Evolutionary conservation across 1,284 basidiomycete species (phyloP).

Genomic region (Violaceomyces palustris): DNA sequence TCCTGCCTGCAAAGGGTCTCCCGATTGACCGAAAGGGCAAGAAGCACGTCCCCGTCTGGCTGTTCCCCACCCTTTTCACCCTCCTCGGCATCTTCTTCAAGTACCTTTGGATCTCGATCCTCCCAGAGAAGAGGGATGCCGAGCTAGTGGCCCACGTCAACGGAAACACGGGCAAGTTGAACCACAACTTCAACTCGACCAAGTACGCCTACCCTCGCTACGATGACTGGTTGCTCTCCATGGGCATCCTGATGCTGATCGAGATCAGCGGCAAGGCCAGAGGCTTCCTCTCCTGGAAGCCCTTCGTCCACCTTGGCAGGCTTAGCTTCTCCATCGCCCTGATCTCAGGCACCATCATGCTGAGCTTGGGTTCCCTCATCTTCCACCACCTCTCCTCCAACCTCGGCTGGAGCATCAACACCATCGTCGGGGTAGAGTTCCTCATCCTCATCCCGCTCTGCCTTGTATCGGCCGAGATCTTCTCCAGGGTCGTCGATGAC

Average conservation of each 20-base stretch:
- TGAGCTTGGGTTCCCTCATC: conserved; percentile 24
- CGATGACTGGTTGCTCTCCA: conserved; percentile 36
- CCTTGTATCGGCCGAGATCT: conserved; percentile 11
- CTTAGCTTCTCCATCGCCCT: conserved; percentile 32
- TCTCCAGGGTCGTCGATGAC: conserved; percentile 20
- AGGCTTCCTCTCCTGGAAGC: conserved; percentile 2
- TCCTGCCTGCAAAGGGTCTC: conserved; percentile 7
- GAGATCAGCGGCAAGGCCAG: conserved; percentile 13
- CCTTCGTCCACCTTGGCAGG: conserved; percentile 17
- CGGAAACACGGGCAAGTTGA: conserved; percentile 24
- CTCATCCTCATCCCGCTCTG: conserved; percentile 12
- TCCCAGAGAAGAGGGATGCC: conserved; percentile 9
- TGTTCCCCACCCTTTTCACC: conserved; percentile 14
- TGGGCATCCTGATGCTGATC: conserved; percentile 25
- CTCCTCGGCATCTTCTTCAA: conserved; percentile 24
- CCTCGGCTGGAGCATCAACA: conserved; percentile 8
- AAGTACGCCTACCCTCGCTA: conserved; percentile 23
- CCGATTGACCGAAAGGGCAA: conserved; percentile 8
- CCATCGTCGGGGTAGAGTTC: conserved; percentile 16
- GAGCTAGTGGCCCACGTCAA: conserved; percentile 29
- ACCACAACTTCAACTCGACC: conserved; percentile 9
- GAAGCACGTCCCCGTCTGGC: conserved; percentile 2
- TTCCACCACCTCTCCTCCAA: conserved; percentile 6
- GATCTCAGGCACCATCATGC: conserved; percentile 29
- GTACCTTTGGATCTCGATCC: conserved; percentile 30